Conservation (phyloP, 257 asterid genomes). For the Rehmannia glutinosa region DNA sequence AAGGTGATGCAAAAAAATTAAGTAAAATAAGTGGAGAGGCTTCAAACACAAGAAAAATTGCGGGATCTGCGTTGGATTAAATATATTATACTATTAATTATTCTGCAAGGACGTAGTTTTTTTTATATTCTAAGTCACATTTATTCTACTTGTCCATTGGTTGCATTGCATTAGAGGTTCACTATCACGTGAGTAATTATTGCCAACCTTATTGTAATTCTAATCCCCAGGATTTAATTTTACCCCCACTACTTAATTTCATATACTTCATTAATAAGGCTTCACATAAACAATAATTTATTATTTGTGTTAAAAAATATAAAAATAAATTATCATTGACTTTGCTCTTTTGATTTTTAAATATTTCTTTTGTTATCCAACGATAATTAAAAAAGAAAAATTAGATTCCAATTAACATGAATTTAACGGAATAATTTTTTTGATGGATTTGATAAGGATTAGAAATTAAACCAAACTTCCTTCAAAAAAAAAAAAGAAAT, state of each 20-base stretch:
- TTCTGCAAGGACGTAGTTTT: not conserved
- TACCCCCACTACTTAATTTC: not conserved
- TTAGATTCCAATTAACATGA: no score
- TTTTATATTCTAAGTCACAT: not conserved
- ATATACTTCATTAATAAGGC: not conserved
- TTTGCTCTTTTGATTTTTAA: not conserved
- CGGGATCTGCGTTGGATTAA: slow-evolving; percentile 19
- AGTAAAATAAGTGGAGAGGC: not conserved
- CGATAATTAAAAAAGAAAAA: no score
- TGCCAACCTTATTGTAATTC: slow-evolving; percentile 4
- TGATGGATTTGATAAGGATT: no score
- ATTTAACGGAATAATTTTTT: no score
- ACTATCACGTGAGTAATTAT: slow-evolving; percentile 26
- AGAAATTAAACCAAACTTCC: no score
- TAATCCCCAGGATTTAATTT: not conserved
- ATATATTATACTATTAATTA: not conserved
- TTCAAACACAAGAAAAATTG: slow-evolving; percentile 20
- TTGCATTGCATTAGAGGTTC: not conserved
- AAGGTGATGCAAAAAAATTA: not conserved
- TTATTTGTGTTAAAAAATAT: not conserved
- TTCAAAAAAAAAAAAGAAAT: no score
- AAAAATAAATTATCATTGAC: not conserved
- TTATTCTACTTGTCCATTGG: slow-evolving; percentile 19
- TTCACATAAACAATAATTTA: no score
- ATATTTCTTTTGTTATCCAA: not conserved